These are phyloP conservation scores for Pichia sp. DNA, from an alignment of 1,139 yeast species.

Conservation along the genomic window DNA sequence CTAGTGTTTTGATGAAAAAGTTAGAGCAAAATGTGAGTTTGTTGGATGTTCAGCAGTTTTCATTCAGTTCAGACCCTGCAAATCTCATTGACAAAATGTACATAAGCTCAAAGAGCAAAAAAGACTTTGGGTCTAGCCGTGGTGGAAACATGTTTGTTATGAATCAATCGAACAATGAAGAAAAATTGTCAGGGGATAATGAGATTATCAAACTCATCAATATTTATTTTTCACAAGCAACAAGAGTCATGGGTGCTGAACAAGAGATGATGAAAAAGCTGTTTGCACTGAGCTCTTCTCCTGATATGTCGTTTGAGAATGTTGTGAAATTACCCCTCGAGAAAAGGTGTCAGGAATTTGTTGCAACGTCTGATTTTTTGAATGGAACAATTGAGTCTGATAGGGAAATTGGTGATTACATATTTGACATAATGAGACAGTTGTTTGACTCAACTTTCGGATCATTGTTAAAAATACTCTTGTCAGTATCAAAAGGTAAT, in stretches of 20 bases:
- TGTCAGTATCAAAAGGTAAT: constrained; percentile 34
- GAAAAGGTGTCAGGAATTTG: constrained; percentile 32
- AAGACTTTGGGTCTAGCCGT: constrained; percentile 7
- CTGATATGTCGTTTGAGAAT: constrained; percentile 43
- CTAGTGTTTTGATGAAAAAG: constrained; percentile 32
- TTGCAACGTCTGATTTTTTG: constrained; percentile 7
- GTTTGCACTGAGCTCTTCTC: constrained; percentile 60
- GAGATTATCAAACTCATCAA: not conserved
- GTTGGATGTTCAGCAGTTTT: constrained; percentile 16
- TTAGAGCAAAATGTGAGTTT: constrained; percentile 27
- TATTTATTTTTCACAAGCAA: constrained; percentile 9
- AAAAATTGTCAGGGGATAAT: constrained; percentile 15
- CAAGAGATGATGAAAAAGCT: constrained; percentile 63
- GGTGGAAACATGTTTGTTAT: constrained; percentile 19
- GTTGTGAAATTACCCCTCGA: constrained; percentile 44
- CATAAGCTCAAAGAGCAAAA: constrained; percentile 10
- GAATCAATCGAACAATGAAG: not conserved
- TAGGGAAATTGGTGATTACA: constrained; percentile 50
- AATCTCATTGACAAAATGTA: constrained; percentile 19
- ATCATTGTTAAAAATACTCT: constrained; percentile 36
- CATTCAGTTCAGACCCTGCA: constrained; percentile 24
- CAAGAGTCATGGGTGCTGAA: constrained; percentile 41
- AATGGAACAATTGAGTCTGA: constrained; percentile 43
- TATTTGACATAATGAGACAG: constrained; percentile 47
- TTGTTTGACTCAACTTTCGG: constrained; percentile 55